A percentile compares a stretch with the other conserved stretches of the same genome.
These are phyloP conservation scores for Candida maltosa DNA, from an alignment of 805 yeast genomes.

Conservation along the genomic window DNA sequence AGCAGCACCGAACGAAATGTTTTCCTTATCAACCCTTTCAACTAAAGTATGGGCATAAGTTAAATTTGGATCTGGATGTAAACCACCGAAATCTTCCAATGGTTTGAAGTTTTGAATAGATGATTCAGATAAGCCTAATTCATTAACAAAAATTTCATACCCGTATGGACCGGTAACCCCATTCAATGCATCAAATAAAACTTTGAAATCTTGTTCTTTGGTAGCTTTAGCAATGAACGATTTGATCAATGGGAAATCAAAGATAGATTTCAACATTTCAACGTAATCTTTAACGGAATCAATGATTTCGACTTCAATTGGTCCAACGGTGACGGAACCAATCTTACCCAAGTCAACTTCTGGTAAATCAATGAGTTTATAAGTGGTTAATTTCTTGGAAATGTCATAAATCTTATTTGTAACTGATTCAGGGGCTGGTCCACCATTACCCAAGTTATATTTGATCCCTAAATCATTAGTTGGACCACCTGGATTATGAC, in stretches of 20 bases:
- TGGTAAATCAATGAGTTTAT: slow-evolving; percentile 60
- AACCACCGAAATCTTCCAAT: slow-evolving; percentile 90
- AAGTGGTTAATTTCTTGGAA: slow-evolving; percentile 55
- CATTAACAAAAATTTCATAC: slow-evolving; percentile 74
- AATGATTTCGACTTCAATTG: slow-evolving; percentile 73
- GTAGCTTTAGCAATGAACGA: slow-evolving; percentile 54
- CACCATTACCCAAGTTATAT: slow-evolving; percentile 92
- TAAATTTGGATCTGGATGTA: slow-evolving; percentile 96
- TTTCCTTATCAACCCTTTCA: slow-evolving; percentile 73
- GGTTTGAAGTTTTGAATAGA: slow-evolving; percentile 80
- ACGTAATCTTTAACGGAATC: slow-evolving; percentile 81
- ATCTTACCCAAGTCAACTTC: slow-evolving; percentile 58
- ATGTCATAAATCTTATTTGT: slow-evolving; percentile 81
- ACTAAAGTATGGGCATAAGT: slow-evolving; percentile 91
- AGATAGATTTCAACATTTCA: slow-evolving; percentile 73
- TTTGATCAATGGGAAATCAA: slow-evolving; percentile 81
- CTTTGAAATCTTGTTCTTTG: slow-evolving; percentile 54
- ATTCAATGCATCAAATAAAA: slow-evolving; percentile 84
- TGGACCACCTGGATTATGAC: slow-evolving; percentile 98
- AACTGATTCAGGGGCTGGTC: slow-evolving; percentile 96
- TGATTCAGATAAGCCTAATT: slow-evolving; percentile 69
- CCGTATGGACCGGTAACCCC: slow-evolving; percentile 99
- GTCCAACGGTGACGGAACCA: slow-evolving; percentile 54
- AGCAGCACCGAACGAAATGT: slow-evolving; percentile 94
- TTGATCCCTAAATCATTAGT: slow-evolving; percentile 89